Evolutionary conservation across 2,329 filamentous ascomycete genomes (phyloP).

Genomic region (Alternaria consortialis): DNA sequence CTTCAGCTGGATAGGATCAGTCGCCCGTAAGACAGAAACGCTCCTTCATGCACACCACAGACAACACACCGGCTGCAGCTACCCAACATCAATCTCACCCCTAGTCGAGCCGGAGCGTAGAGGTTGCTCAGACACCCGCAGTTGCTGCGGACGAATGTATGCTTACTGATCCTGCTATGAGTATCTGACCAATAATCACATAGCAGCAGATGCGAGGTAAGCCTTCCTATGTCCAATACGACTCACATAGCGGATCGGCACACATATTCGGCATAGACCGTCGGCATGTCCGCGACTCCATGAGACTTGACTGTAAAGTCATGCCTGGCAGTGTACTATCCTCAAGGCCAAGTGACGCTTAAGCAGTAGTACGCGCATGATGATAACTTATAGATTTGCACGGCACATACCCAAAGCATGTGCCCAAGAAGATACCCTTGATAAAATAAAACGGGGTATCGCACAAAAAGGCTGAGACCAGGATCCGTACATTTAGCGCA

Average conservation of each 20-base stretch:
- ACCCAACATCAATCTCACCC: background rate
- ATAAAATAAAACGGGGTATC: background rate
- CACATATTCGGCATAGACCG: background rate
- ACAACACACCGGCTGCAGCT: background rate
- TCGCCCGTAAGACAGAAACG: background rate
- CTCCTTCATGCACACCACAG: background rate
- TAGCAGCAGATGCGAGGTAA: background rate
- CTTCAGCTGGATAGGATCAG: background rate
- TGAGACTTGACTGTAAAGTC: background rate
- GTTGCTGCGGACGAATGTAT: background rate
- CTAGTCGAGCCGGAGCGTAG: background rate
- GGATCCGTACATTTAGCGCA: background rate
- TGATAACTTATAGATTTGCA: background rate
- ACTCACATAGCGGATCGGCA: background rate
- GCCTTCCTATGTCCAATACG: background rate
- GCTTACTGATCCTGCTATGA: background rate
- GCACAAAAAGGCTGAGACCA: background rate
- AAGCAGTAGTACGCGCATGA: background rate
- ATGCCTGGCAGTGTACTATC: background rate
- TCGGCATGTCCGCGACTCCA: background rate
- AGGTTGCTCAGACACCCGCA: background rate
- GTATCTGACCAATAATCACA: background rate
- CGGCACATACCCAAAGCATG: background rate
- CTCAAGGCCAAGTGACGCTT: background rate
- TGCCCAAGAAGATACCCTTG: background rate